Conservation (phyloP, 2,329 filamentous ascomycete species). For the Colletotrichum somersetense region DNA sequence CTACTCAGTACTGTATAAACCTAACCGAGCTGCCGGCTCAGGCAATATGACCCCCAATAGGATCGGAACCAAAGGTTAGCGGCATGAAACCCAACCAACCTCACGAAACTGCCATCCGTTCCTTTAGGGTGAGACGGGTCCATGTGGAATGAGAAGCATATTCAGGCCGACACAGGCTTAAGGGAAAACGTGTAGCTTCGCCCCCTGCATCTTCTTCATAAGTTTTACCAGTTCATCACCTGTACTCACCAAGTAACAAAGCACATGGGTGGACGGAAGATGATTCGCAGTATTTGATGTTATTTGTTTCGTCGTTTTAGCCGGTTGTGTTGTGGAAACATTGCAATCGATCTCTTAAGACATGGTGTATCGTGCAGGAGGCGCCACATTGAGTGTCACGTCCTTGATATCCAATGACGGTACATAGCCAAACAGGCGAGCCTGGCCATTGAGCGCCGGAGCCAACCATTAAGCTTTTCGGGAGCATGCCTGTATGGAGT, state of each 20-base stretch:
- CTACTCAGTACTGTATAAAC: background rate
- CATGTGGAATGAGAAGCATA: background rate
- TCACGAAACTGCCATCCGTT: constrained; percentile 36
- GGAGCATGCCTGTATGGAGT: background rate
- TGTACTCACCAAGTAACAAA: background rate
- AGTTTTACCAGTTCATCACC: background rate
- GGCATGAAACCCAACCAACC: background rate
- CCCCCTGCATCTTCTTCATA: no score
- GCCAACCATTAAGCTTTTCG: constrained; percentile 23
- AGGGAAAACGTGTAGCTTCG: no score
- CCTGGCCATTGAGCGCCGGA: background rate
- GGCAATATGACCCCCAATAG: background rate
- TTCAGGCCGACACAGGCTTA: background rate
- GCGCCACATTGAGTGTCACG: background rate
- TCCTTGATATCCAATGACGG: background rate
- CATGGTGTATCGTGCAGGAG: background rate
- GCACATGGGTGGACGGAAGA: background rate
- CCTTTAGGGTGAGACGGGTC: constrained; percentile 7
- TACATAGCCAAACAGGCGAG: constrained; percentile 6
- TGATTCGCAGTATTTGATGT: background rate
- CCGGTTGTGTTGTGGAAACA: background rate
- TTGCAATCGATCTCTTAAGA: background rate
- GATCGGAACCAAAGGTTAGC: background rate
- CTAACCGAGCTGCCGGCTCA: background rate
- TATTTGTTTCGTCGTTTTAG: background rate